phyloP scores from a whole-genome alignment of 768 basidiomycete species.

The Hemileccinum impolitum region DNA sequence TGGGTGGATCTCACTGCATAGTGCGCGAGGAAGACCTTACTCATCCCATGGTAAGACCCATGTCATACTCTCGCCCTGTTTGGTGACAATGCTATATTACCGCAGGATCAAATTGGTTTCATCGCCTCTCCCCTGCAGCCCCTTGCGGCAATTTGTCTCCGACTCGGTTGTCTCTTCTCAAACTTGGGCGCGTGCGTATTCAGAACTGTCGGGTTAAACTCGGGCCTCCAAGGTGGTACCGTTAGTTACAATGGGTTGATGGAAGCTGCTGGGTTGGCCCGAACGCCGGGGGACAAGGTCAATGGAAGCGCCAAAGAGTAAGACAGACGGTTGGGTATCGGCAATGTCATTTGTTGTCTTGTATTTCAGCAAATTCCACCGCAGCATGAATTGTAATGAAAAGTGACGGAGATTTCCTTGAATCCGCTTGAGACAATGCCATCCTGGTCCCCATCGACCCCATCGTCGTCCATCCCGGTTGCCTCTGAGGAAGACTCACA shows the following conservation, averaged over 20 bases:
- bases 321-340: background rate
- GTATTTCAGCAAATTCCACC: too few relatives aligned
- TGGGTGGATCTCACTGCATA: constrained; percentile 42
- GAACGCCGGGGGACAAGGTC: background rate
- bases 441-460: constrained; percentile 29
- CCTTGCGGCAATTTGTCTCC: constrained; percentile 8
- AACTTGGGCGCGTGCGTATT: constrained; percentile 23
- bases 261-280: constrained; percentile 19
- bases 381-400: background rate
- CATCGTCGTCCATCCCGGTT: constrained; percentile 27
- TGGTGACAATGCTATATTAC: background rate
- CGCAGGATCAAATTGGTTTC: constrained; percentile 22
- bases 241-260: constrained; percentile 17
- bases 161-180: constrained; percentile 21
- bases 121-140: constrained; percentile 21
- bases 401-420: background rate
- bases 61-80: background rate
- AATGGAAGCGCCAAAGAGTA: constrained; percentile 17
- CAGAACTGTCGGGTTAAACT: constrained; percentile 17
- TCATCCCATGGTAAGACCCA: constrained; percentile 43
- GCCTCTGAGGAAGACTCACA: constrained; percentile 31
- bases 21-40: constrained; percentile 57
- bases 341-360: background rate
- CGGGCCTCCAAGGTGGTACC: constrained; percentile 18
- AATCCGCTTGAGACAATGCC: constrained; percentile 16